Evolutionary conservation across 768 basidiomycete genomes (phyloP), one percentile per base, ranked within the genome.

Genomic region (Mycena maculata): DNA sequence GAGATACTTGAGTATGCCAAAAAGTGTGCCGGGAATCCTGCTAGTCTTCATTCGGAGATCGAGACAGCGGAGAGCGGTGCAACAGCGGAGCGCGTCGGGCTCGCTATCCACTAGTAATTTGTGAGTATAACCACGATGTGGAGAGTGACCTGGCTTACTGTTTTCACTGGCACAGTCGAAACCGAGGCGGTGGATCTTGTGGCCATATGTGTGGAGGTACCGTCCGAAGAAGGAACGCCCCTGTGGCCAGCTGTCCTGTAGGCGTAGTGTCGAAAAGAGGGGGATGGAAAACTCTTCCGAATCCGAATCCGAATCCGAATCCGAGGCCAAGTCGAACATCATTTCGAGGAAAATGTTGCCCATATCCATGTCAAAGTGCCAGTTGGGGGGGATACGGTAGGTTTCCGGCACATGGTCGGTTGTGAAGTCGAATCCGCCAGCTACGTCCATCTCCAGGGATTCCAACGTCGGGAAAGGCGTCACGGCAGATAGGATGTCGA

Each of bases 211-310:
- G 8, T 23, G 9, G n/a, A 61, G 50, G 38, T 61, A 61, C 3
- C 60, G 9, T 13, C 60, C 50, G 0, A 61, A 4, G 39, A 61
- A 61, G 2, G 41, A 53, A 27, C 60, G 60, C 1, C 11, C 28
- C 41, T 61, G 50, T 8, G 60, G 60, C 60, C 60, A 61, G 20
- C n/a, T 38, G n/a, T 53, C 49, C 41, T 44, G 39, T 22, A 61
- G 44, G 22, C 50, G 44, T 15, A 61, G 50, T 11, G 49, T 30
- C 28, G 60, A 31, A 39, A 61, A 53, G 28, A 25, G 15, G 11
- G 60, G 60, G 7, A 61, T 31, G 3, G 15, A 16, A 27, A 61
- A n/a, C n/a, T n/a, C 16, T 27, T 2, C 39, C 3, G 30, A 41
- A 1, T 15, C n/a, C n/a, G n/a, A n/a, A n/a, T n/a, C n/a, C n/a